Conservation (phyloP, 495 filamentous ascomycete species). For the Penicillium diatomitis region DNA sequence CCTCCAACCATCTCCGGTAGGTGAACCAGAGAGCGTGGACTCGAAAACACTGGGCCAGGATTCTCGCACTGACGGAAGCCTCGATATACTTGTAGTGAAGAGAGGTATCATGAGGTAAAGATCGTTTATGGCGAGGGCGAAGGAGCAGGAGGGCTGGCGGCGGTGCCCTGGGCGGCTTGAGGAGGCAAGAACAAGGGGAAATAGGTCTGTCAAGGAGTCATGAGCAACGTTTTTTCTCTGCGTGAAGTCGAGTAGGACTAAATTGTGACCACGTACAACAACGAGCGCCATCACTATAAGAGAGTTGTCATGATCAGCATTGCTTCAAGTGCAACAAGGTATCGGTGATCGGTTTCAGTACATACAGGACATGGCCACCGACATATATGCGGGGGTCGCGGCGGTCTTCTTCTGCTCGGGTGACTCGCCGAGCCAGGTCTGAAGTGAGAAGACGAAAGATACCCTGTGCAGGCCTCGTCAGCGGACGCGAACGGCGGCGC, state of each 20-base stretch:
- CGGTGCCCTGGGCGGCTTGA: conserved; percentile 21
- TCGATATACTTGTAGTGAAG: conserved; percentile 3
- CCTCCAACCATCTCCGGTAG: too few relatives aligned
- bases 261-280: conserved; percentile 42
- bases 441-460: conserved; percentile 71
- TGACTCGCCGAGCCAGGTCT: conserved; percentile 80
- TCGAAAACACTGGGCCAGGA: background rate
- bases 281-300: conserved; percentile 63
- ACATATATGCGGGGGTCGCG: conserved; percentile 72
- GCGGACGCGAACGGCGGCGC: background rate
- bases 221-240: conserved; percentile 2
- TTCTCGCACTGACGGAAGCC: background rate
- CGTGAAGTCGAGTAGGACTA: too few relatives aligned
- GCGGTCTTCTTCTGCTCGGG: conserved; percentile 59
- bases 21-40: too few relatives aligned
- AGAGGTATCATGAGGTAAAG: conserved; percentile 6
- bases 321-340: background rate
- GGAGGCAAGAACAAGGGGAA: conserved; percentile 76
- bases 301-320: conserved; percentile 7
- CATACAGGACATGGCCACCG: conserved; percentile 78
- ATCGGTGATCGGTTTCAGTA: conserved; percentile 1
- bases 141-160: conserved; percentile 36
- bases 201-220: conserved; percentile 48
- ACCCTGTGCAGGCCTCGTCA: conserved; percentile 46
- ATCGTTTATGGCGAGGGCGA: conserved; percentile 30